These are phyloP conservation scores for Annulohypoxylon nitens DNA, from an alignment of 495 filamentous ascomycete species.

Conservation along the genomic window DNA sequence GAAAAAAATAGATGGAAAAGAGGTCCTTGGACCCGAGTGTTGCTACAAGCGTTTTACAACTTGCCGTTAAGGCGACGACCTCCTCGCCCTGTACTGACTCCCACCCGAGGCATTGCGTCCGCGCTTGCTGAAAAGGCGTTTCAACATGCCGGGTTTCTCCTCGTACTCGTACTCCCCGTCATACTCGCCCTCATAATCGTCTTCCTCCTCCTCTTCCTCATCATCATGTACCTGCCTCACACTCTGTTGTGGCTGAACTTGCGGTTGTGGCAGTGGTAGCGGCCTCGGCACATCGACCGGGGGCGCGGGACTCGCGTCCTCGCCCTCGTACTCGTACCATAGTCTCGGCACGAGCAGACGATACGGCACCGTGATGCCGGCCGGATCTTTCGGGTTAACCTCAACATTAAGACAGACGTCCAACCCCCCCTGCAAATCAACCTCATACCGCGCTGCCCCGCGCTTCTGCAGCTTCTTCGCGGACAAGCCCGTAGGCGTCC, in stretches of 20 bases:
- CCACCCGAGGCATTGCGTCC: constrained; percentile 2
- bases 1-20: constrained; percentile 8
- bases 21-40: constrained; percentile 1
- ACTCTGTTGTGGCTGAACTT: neutral
- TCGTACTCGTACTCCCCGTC: constrained; percentile 19
- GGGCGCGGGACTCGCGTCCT: neutral
- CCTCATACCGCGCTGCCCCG: constrained; percentile 46
- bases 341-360: constrained; percentile 86
- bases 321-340: constrained; percentile 59
- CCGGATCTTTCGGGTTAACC: constrained; percentile 83
- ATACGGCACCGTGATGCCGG: constrained; percentile 90
- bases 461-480: constrained; percentile 67
- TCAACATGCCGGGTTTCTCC: constrained; percentile 18
- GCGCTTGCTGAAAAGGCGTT: constrained; percentile 40
- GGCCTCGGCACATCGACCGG: neutral
- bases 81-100: constrained; percentile 33
- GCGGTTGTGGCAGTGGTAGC: neutral
- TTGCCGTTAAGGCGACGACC: constrained; percentile 36
- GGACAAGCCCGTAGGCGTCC: constrained; percentile 77
- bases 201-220: neutral
- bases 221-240: neutral
- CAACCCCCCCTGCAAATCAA: constrained; percentile 82
- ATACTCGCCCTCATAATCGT: neutral
- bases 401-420: constrained; percentile 90
- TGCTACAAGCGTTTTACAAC: constrained; percentile 30